Percentiles rank a stretch among this genome's conserved stretches.
phyloP scores from a whole-genome alignment of 345 rosid genomes.

The Psidium friedrichsthalianum region DNA sequence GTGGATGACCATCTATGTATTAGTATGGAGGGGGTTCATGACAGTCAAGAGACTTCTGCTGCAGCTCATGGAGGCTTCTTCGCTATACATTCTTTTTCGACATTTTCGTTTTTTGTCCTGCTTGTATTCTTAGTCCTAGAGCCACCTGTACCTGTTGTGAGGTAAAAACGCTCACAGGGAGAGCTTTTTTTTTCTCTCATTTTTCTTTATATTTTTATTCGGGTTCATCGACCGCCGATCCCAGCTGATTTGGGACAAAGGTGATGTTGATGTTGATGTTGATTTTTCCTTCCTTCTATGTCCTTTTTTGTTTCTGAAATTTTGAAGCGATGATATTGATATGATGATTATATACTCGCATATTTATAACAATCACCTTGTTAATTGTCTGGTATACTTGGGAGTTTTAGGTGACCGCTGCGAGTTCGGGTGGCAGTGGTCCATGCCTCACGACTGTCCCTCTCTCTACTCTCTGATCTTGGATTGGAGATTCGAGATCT shows the following conservation, averaged over 20 bases:
- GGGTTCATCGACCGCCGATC: too few relatives aligned
- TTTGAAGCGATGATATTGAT: neutral
- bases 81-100: neutral
- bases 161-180: neutral
- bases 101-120: neutral
- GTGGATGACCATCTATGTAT: neutral
- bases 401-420: neutral
- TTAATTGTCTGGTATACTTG: neutral
- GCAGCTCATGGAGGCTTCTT: neutral
- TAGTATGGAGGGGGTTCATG: neutral
- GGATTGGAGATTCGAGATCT: too few relatives aligned
- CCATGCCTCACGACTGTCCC: too few relatives aligned
- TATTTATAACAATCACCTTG: neutral
- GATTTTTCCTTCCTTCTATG: neutral
- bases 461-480: too few relatives aligned
- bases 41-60: neutral
- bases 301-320: neutral
- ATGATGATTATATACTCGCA: neutral
- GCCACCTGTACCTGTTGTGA: constrained; percentile 1
- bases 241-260: too few relatives aligned
- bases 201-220: too few relatives aligned
- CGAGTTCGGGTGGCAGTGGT: too few relatives aligned
- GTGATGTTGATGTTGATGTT: neutral
- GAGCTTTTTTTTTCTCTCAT: neutral
- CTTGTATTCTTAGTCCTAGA: neutral